A percentile compares a stretch with the other conserved stretches of the same genome.
phyloP scores from a whole-genome alignment of 140 eudicot genomes.

The Ambrosia hybrid region DNA sequence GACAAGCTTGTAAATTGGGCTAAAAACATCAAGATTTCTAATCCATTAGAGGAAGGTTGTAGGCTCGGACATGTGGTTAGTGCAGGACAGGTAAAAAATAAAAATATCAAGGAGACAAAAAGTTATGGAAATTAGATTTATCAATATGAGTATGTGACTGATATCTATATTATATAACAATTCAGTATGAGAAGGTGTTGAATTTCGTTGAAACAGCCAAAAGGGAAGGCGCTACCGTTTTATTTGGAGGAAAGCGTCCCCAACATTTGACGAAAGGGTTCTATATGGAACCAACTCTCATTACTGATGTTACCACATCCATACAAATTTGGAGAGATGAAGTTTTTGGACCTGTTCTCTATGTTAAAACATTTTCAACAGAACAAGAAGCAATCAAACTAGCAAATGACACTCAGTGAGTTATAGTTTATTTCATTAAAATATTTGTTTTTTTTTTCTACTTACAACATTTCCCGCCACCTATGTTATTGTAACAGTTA shows the following conservation, averaged over 20 bases:
- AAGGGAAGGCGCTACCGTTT: conserved; percentile 91
- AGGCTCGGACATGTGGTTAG: conserved; percentile 95
- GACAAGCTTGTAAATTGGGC: conserved; percentile 86
- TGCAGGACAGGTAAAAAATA: conserved; percentile 65
- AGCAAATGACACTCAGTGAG: conserved; percentile 95
- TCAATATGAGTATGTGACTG: not conserved
- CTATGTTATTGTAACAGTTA: conserved; percentile 44
- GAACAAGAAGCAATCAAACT: no score
- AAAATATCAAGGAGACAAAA: not conserved
- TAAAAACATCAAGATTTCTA: conserved; percentile 82
- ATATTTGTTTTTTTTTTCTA: not conserved
- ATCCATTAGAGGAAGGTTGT: conserved; percentile 96
- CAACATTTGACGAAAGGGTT: conserved; percentile 83
- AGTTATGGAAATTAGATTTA: not conserved
- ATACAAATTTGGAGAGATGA: conserved; percentile 99
- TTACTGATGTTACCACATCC: conserved; percentile 76
- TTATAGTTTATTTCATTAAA: not conserved
- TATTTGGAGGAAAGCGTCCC: conserved; percentile 79
- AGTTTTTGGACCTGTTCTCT: conserved; percentile 96
- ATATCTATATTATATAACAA: not conserved
- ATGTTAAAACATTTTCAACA: no score
- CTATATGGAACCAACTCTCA: conserved; percentile 84
- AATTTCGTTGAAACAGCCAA: conserved; percentile 79
- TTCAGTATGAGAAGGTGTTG: conserved; percentile 81
- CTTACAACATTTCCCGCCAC: not conserved